Evolutionary conservation across 805 yeast species (phyloP), one percentile per base, ranked within the genome.

Genomic region (Yamadazyma philogaea): DNA sequence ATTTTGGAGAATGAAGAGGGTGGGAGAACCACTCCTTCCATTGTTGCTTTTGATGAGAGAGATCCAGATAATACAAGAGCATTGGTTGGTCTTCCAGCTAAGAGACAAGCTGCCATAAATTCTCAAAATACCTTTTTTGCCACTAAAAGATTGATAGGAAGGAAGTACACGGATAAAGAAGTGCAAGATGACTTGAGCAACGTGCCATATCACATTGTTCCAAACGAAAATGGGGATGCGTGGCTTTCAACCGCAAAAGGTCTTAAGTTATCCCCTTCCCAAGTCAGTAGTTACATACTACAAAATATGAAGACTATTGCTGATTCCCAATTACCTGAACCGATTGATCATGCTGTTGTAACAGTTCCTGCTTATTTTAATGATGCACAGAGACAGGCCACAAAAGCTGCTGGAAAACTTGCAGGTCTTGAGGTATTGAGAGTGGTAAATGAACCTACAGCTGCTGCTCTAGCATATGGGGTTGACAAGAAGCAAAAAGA

Each of bases 341-440:
- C 70, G 17, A 74, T 83, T 15, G 75, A 75, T 46, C 82, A 81
- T 53, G 93, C 93, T 3, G 93, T 86, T 26, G 82, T 85, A 37
- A 85, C 95, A 0, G 93, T 85, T 4, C 93, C 93, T 14, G 91
- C 91, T 6, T 85, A 85, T 59, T 85, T 85, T 68, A 84, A 84
- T 62, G 91, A 84, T 46, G 62, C 73, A 1, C 93, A 84, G 61
- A 74, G 93, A 61, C 89, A 81, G 59, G 90, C 91, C 4, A 85
- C 93, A n/a, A 83, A 84, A 57, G 76, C 75, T 56, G 87, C 91
- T 0, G 95, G 91, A 26, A 71, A 74, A 54, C 65, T 82, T 51
- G 85, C 84, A n/a, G 91, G 91, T 19, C 63, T 85, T 51, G 81
- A 84, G 44, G 85, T 85, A 21, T 63, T 84, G 53, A 70, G 95